A percentile compares a stretch with the other conserved stretches of the same genome.
Evolutionary conservation across 768 basidiomycete species (phyloP).

Genomic region (Suillus placidus): DNA sequence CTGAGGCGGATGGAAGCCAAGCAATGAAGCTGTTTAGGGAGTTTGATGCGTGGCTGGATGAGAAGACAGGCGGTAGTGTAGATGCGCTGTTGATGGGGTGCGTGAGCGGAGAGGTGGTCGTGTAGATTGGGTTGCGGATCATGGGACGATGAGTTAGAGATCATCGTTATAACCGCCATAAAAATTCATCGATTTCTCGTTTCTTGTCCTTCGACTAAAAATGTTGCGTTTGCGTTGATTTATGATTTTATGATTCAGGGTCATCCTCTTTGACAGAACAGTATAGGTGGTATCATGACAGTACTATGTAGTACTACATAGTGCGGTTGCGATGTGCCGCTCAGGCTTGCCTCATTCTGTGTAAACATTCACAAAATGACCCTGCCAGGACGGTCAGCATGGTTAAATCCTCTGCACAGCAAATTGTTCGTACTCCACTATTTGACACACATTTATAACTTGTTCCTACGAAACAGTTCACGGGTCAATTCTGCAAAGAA

Average conservation of each 20-base stretch:
- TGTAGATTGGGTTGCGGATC: conserved; percentile 29
- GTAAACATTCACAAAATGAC: neutral
- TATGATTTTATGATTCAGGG: neutral
- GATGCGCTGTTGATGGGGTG: conserved; percentile 73
- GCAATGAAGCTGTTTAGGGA: conserved; percentile 75
- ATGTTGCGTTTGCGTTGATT: no score
- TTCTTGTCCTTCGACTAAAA: neutral
- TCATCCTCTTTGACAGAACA: neutral
- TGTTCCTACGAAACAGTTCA: neutral
- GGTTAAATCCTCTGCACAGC: neutral
- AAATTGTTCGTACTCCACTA: neutral
- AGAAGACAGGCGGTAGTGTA: conserved; percentile 61
- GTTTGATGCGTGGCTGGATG: conserved; percentile 76
- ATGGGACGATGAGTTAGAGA: neutral
- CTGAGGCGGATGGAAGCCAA: conserved; percentile 50
- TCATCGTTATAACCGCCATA: neutral
- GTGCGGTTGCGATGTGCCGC: neutral
- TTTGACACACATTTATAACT: neutral
- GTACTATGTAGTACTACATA: neutral
- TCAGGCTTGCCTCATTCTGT: neutral
- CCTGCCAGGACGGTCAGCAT: neutral
- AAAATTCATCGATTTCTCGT: neutral
- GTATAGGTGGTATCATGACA: neutral
- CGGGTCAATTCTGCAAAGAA: neutral
- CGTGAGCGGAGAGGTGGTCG: conserved; percentile 58